Percentiles rank a stretch among this genome's conserved stretches.
These are phyloP conservation scores for Puccinia novopanici DNA, from an alignment of 1,284 basidiomycete genomes.

Conservation along the genomic window DNA sequence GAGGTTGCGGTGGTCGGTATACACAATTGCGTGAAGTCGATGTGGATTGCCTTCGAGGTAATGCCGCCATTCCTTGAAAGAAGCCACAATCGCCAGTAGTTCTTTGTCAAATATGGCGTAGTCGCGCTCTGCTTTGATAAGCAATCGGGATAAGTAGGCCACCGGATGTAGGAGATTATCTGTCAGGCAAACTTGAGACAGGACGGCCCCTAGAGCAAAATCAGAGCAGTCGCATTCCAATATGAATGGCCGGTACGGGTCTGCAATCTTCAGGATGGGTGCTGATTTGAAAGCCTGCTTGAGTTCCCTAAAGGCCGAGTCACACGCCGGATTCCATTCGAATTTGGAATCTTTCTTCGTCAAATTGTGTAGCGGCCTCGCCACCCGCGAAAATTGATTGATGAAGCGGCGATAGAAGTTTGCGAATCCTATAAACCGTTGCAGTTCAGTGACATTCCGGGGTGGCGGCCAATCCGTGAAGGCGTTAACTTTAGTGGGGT, in stretches of 20 bases:
- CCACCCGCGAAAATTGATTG: background rate
- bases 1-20: too few relatives aligned
- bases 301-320: background rate
- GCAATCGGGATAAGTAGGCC: too few relatives aligned
- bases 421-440: background rate
- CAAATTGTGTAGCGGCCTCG: background rate
- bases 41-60: too few relatives aligned
- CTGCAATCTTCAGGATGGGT: background rate
- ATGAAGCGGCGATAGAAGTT: constrained; percentile 17
- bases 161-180: too few relatives aligned
- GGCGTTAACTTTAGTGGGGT: too few relatives aligned
- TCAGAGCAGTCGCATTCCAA: constrained; percentile 4
- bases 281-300: background rate
- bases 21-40: too few relatives aligned
- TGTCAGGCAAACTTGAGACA: background rate
- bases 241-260: background rate
- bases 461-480: too few relatives aligned
- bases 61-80: too few relatives aligned
- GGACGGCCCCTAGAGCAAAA: background rate
- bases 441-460: too few relatives aligned
- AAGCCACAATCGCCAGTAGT: too few relatives aligned
- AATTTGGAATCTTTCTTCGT: background rate
- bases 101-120: too few relatives aligned
- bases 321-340: background rate
- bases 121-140: too few relatives aligned